Evolutionary conservation across 2,329 filamentous ascomycete species (phyloP).

Genomic region (Ceratocystis harringtonii): DNA sequence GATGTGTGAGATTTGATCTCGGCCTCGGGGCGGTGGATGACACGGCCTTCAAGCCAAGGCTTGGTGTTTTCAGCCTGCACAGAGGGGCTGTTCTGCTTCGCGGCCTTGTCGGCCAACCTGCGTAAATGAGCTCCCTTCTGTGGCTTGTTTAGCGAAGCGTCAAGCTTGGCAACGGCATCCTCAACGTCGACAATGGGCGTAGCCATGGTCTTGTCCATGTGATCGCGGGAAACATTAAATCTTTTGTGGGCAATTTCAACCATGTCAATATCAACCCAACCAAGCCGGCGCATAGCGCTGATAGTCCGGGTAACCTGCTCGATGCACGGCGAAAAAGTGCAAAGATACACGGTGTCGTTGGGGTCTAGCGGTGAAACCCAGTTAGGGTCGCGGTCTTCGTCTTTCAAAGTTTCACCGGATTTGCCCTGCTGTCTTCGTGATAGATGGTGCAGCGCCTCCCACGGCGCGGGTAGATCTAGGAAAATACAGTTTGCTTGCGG

Average conservation of each 20-base stretch:
- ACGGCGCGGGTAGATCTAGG: slow-evolving; percentile 66
- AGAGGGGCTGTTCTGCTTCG: slow-evolving; percentile 4
- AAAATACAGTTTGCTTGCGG: slow-evolving; percentile 41
- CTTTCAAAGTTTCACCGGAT: slow-evolving; percentile 23
- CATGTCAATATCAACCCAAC: slow-evolving; percentile 89
- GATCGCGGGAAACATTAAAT: slow-evolving; percentile 69
- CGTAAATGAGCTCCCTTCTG: neutral
- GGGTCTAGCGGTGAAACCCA: slow-evolving; percentile 45
- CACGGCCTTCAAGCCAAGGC: slow-evolving; percentile 57
- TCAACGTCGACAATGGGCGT: slow-evolving; percentile 57
- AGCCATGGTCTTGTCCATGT: slow-evolving; percentile 60
- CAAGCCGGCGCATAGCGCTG: slow-evolving; percentile 59
- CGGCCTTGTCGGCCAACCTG: neutral
- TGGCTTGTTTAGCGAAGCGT: slow-evolving; percentile 20
- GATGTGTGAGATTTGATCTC: slow-evolving; percentile 93
- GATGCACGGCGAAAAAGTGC: slow-evolving; percentile 92
- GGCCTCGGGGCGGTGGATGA: slow-evolving; percentile 67
- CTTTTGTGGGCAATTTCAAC: slow-evolving; percentile 71
- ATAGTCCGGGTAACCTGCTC: slow-evolving; percentile 87
- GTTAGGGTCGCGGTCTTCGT: slow-evolving; percentile 20
- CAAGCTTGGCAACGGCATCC: slow-evolving; percentile 59
- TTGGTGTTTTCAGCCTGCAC: slow-evolving; percentile 26
- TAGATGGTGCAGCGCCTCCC: slow-evolving; percentile 65
- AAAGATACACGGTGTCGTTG: slow-evolving; percentile 58
- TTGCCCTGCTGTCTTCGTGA: slow-evolving; percentile 33